Percentiles rank a stretch among this genome's conserved stretches.
These are phyloP conservation scores for Cytospora schulzeri DNA, from an alignment of 2,329 filamentous ascomycete species.

Conservation along the genomic window DNA sequence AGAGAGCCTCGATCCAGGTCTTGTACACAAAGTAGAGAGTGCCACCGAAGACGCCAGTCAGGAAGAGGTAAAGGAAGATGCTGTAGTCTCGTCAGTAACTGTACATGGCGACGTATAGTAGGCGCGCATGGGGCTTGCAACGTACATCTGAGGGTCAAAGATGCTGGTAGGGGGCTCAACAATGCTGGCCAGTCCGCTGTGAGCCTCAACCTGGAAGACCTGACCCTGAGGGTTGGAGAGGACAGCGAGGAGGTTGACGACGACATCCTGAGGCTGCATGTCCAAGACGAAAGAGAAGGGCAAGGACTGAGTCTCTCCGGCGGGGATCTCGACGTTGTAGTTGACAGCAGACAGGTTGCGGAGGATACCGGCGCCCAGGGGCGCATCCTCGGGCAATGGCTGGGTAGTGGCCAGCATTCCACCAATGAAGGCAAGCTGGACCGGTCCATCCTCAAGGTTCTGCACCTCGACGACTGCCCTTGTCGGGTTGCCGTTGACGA, in stretches of 20 bases:
- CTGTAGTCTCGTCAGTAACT: conserved; percentile 48
- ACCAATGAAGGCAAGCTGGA: conserved; percentile 75
- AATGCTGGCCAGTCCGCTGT: conserved; percentile 80
- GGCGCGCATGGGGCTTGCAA: conserved; percentile 27
- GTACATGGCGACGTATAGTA: background rate
- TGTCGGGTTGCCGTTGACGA: conserved; percentile 88
- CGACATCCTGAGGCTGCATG: conserved; percentile 88
- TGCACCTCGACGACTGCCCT: conserved; percentile 78
- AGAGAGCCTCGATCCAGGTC: conserved; percentile 94
- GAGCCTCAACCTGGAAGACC: conserved; percentile 76
- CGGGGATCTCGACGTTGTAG: conserved; percentile 73
- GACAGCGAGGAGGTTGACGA: conserved; percentile 75
- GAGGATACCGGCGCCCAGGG: conserved; percentile 59
- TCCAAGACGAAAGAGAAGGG: conserved; percentile 87
- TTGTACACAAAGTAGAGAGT: conserved; percentile 96
- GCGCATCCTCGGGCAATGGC: conserved; percentile 51
- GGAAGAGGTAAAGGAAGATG: conserved; percentile 96
- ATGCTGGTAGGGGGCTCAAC: conserved; percentile 91
- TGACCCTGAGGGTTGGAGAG: conserved; percentile 66
- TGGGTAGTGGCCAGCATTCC: conserved; percentile 68
- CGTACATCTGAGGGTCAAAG: conserved; percentile 94
- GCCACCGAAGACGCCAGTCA: conserved; percentile 74
- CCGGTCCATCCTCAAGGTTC: conserved; percentile 78
- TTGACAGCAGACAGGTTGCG: conserved; percentile 81
- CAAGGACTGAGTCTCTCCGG: conserved; percentile 74